phyloP scores from a whole-genome alignment of 2,329 filamentous ascomycete genomes.

The Neopestalotiopsis clavispora region DNA sequence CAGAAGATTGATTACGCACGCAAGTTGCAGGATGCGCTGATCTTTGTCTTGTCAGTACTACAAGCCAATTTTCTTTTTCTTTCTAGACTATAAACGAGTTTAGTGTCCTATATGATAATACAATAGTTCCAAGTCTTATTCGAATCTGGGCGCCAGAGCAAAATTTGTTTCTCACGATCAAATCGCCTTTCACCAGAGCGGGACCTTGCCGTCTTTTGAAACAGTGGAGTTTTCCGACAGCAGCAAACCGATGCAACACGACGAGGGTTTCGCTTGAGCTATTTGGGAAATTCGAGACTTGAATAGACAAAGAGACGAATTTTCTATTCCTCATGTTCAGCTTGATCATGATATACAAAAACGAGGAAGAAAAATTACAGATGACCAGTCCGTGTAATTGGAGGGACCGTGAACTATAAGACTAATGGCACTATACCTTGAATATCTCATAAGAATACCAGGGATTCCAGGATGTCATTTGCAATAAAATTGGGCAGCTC shows the following conservation, averaged over 20 bases:
- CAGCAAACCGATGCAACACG: background rate
- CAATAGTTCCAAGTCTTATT: background rate
- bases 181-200: background rate
- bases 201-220: background rate
- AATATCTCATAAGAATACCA: background rate
- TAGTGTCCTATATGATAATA: background rate
- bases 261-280: background rate
- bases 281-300: background rate
- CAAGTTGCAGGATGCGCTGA: background rate
- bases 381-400: background rate
- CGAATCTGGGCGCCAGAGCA: background rate
- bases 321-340: background rate
- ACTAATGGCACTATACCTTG: background rate
- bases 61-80: background rate
- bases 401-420: background rate
- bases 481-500: too few relatives aligned
- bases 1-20: constrained; percentile 9
- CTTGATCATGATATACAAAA: background rate
- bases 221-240: background rate
- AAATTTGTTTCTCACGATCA: background rate
- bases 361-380: background rate
- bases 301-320: background rate
- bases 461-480: background rate
- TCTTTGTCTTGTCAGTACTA: background rate
- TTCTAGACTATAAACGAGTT: background rate